Conservation (phyloP, 1,284 basidiomycete species). For the Puccinia triticina region DNA sequence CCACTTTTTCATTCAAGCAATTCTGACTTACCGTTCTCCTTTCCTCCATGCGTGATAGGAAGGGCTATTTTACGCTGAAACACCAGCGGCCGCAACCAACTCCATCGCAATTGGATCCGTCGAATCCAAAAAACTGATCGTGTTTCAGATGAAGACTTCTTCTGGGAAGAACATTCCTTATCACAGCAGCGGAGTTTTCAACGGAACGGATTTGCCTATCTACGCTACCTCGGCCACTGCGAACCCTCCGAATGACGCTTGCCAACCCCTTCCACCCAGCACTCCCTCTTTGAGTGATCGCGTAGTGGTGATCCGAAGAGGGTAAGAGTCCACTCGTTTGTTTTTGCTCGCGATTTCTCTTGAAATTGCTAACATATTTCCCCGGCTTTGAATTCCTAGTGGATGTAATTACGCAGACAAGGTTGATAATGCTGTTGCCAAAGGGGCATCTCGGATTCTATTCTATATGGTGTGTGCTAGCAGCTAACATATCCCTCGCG, state of each 20-base stretch:
- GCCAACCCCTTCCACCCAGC: slow-evolving; percentile 18
- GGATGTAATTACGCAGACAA: slow-evolving; percentile 31
- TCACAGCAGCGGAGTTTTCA: slow-evolving; percentile 19
- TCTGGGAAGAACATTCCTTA: slow-evolving; percentile 25
- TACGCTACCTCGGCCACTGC: slow-evolving; percentile 30
- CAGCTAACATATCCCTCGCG: background rate
- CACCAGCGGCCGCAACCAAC: slow-evolving; percentile 23
- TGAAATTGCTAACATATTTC: background rate
- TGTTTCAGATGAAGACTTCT: slow-evolving; percentile 4
- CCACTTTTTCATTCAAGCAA: background rate
- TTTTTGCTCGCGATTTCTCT: background rate
- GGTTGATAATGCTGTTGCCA: slow-evolving; percentile 17
- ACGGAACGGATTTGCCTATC: slow-evolving; percentile 30
- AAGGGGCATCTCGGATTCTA: slow-evolving; percentile 44
- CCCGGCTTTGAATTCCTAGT: background rate
- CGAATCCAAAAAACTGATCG: slow-evolving; percentile 2
- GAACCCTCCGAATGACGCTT: slow-evolving; percentile 22
- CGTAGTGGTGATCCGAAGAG: slow-evolving; percentile 1
- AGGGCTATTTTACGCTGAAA: slow-evolving; percentile 7
- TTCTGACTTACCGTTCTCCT: background rate
- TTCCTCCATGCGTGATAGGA: background rate
- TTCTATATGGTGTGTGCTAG: slow-evolving; percentile 43
- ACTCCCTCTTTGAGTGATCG: background rate
- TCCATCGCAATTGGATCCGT: slow-evolving; percentile 45
- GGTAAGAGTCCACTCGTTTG: background rate